phyloP scores from a whole-genome alignment of 345 rosid genomes.

The Cardamine resedifolia region DNA sequence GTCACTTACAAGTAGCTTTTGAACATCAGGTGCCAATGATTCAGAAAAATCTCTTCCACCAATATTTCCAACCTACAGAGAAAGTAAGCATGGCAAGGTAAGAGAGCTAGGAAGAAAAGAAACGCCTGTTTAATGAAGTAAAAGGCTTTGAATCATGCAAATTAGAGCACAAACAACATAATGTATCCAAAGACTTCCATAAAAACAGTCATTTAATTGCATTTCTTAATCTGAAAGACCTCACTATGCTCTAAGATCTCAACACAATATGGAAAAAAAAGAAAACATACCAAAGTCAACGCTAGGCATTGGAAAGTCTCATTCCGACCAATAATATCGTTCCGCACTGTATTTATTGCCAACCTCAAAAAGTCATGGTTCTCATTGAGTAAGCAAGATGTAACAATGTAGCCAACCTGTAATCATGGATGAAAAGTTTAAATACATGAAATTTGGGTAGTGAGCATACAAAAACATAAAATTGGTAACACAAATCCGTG shows the following conservation, averaged over 20 bases:
- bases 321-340: constrained; percentile 97
- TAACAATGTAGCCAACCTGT: constrained; percentile 99
- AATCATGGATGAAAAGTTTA: constrained; percentile 18
- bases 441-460: not conserved
- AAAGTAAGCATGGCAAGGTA: constrained; percentile 58
- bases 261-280: constrained; percentile 8
- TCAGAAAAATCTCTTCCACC: constrained; percentile 99
- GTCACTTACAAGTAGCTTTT: constrained; percentile 86
- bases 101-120: constrained; percentile 32
- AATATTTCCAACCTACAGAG: constrained; percentile 87
- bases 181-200: not conserved
- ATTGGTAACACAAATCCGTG: not conserved
- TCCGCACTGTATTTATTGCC: constrained; percentile 94
- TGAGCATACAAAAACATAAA: not conserved
- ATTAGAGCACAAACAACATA: constrained; percentile 14
- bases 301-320: constrained; percentile 99
- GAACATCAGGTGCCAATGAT: constrained; percentile 98
- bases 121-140: not conserved
- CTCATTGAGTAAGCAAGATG: constrained; percentile 90
- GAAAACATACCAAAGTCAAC: constrained; percentile 84
- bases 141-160: constrained; percentile 1
- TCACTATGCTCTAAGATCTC: constrained; percentile 12
- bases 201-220: constrained; percentile 10
- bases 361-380: constrained; percentile 95
- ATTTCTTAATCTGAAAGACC: constrained; percentile 14